Percentiles rank a stretch among this genome's conserved stretches.
These are phyloP conservation scores for Tanacetum coccineum DNA, from an alignment of 129 eudicot genomes.

Conservation along the genomic window DNA sequence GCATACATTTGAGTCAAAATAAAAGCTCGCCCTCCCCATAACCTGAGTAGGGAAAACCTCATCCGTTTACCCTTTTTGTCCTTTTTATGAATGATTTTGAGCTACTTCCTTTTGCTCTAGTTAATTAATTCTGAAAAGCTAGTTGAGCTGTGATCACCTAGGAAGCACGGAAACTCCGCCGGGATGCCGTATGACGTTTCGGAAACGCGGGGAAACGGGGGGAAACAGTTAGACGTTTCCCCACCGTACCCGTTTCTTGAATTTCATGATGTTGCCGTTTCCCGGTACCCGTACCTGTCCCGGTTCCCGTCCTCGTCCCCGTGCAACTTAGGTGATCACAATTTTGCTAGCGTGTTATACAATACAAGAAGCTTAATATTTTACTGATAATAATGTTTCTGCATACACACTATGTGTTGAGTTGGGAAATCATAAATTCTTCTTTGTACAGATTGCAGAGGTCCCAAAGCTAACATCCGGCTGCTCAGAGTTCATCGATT, in stretches of 20 bases:
- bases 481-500: conserved; percentile 89
- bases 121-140: neutral
- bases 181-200: too few species aligned
- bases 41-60: neutral
- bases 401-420: conserved; percentile 9
- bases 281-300: too few species aligned
- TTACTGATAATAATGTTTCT: neutral
- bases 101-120: neutral
- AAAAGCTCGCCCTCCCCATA: too few species aligned
- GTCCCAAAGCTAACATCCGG: conserved; percentile 96
- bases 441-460: conserved; percentile 71
- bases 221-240: too few species aligned
- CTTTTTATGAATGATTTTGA: conserved; percentile 6
- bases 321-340: too few species aligned
- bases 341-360: conserved; percentile 12
- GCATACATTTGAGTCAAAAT: too few species aligned
- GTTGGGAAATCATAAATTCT: conserved; percentile 8
- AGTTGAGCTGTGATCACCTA: conserved; percentile 20
- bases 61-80: neutral
- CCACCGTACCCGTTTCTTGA: too few species aligned
- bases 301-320: too few species aligned
- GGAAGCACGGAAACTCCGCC: too few species aligned
- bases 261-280: too few species aligned
- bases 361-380: conserved; percentile 14
- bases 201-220: too few species aligned